These are phyloP conservation scores for Chiua virens DNA, from an alignment of 768 basidiomycete genomes.

Conservation along the genomic window DNA sequence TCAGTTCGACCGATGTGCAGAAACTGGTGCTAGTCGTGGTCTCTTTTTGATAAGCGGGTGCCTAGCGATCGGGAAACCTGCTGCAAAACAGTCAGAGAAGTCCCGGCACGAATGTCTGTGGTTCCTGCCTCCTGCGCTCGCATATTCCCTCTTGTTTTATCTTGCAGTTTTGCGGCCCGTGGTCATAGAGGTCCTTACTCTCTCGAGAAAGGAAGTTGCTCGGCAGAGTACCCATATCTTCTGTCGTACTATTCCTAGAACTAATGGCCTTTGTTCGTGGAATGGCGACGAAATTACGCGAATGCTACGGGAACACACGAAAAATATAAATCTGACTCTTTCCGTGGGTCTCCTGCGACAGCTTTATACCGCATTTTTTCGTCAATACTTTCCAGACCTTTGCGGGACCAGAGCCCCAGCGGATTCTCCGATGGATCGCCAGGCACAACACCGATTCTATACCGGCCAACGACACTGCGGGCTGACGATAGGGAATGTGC, in stretches of 20 bases:
- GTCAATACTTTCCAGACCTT: neutral
- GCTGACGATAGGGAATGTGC: neutral
- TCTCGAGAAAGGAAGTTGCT: neutral
- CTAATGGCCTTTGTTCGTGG: neutral
- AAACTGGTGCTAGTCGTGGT: neutral
- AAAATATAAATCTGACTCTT: neutral
- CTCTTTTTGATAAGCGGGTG: neutral
- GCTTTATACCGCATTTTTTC: neutral
- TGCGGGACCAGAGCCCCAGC: neutral
- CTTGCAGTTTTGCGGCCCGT: neutral
- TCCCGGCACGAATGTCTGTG: neutral
- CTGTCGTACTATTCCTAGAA: neutral
- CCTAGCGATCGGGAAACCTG: neutral
- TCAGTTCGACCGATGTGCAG: neutral
- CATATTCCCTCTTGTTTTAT: neutral
- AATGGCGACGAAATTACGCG: neutral
- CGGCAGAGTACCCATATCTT: neutral
- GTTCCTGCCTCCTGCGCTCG: neutral
- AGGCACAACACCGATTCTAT: conserved; percentile 1
- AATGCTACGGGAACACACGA: neutral
- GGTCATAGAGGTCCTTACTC: neutral
- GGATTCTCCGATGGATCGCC: neutral
- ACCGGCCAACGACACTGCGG: neutral
- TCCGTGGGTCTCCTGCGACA: neutral
- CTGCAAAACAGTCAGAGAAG: neutral